These are phyloP conservation scores for Stellera chamaejasme DNA, from an alignment of 345 rosid genomes.

Conservation along the genomic window DNA sequence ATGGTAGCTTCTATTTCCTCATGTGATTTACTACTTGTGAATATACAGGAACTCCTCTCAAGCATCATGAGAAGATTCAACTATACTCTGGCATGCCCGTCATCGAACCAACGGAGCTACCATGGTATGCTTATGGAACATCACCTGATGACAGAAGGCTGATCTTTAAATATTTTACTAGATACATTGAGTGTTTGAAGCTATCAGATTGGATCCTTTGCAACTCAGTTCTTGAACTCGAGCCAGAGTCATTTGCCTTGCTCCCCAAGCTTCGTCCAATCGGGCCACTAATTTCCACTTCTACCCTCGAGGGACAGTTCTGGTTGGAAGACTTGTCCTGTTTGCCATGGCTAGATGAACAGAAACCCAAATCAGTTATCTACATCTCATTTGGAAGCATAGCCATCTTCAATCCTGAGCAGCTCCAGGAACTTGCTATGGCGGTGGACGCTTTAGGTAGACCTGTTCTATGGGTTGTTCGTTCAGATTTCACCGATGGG, in stretches of 20 bases:
- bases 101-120: too few species aligned
- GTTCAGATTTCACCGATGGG: slow-evolving; percentile 12
- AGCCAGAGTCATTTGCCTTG: slow-evolving; percentile 18
- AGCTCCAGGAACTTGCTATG: slow-evolving; percentile 26
- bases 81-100: too few species aligned
- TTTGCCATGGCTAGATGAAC: slow-evolving; percentile 27
- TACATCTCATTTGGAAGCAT: slow-evolving; percentile 39
- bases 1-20: too few species aligned
- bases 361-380: slow-evolving; percentile 22
- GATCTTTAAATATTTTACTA: too few species aligned
- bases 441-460: slow-evolving; percentile 23
- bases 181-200: too few species aligned
- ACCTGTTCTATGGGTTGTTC: slow-evolving; percentile 15
- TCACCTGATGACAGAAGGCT: too few species aligned
- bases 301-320: slow-evolving; percentile 16
- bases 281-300: slow-evolving; percentile 25
- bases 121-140: too few species aligned
- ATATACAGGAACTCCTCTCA: too few species aligned
- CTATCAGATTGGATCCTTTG: slow-evolving; percentile 11
- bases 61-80: too few species aligned
- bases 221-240: slow-evolving; percentile 28
- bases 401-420: slow-evolving; percentile 15
- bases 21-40: too few species aligned
- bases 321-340: slow-evolving; percentile 28
- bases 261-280: slow-evolving; percentile 17